Conservation (phyloP, 163 green algal species). For the Scenedesmus sp. region DNA sequence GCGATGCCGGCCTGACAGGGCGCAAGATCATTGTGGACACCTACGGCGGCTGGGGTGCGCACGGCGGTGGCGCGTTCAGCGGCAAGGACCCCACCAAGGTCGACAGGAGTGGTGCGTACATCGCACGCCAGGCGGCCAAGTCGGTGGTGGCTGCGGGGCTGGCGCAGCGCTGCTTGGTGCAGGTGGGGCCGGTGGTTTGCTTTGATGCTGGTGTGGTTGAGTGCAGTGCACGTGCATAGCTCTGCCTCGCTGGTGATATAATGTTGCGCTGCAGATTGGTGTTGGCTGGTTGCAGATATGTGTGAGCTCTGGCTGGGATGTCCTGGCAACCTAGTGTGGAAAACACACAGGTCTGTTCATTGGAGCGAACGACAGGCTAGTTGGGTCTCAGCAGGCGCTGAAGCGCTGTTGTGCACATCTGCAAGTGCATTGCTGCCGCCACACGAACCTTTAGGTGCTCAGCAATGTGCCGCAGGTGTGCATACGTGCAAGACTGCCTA, state of each 20-base stretch:
- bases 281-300: too few species aligned
- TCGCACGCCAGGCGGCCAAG: conserved; percentile 98
- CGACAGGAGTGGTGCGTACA: conserved; percentile 90
- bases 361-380: too few species aligned
- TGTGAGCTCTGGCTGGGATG: too few species aligned
- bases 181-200: not conserved
- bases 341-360: too few species aligned
- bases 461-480: too few species aligned
- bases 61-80: conserved; percentile 98
- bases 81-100: conserved; percentile 99
- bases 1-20: conserved; percentile 97
- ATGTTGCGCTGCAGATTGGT: too few species aligned
- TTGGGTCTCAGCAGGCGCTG: too few species aligned
- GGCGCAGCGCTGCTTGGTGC: conserved; percentile 70
- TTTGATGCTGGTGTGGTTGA: not conserved
- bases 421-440: too few species aligned
- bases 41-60: conserved; percentile 98
- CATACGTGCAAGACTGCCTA: too few species aligned
- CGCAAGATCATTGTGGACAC: conserved; percentile 99
- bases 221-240: not conserved
- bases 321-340: too few species aligned
- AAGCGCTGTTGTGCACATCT: too few species aligned
- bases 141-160: conserved; percentile 94
- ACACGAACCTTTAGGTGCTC: too few species aligned
- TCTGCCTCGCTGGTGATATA: not conserved